Percentiles rank a stretch among this genome's conserved stretches.
Conservation (phyloP, 2,329 filamentous ascomycete genomes). For the Neonectria sp. region DNA sequence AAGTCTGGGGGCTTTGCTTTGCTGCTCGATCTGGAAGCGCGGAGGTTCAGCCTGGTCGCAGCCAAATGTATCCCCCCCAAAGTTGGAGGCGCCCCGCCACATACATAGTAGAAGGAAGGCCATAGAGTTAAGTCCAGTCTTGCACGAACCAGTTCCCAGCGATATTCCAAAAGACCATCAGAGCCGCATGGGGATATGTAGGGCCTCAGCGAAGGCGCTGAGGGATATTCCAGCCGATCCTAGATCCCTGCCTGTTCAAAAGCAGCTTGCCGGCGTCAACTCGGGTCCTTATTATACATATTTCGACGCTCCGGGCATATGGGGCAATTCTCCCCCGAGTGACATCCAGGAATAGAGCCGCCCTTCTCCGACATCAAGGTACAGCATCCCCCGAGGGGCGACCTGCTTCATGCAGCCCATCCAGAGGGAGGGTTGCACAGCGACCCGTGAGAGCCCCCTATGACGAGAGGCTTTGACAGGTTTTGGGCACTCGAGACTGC, state of each 20-base stretch:
- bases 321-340: conserved; percentile 2
- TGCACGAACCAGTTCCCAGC: conserved; percentile 1
- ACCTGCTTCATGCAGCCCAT: conserved; percentile 18
- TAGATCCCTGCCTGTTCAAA: conserved; percentile 21
- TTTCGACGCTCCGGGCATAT: conserved; percentile 6
- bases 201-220: conserved; percentile 3
- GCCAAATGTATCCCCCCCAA: conserved; percentile 5
- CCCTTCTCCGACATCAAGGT: conserved; percentile 16
- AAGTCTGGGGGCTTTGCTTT: background rate
- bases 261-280: conserved; percentile 3
- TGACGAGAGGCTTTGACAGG: conserved; percentile 23
- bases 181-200: background rate
- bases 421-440: conserved; percentile 25
- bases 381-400: conserved; percentile 11
- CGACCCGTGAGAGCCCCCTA: conserved; percentile 5
- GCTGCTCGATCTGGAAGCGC: conserved; percentile 1
- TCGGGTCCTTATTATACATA: background rate
- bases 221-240: conserved; percentile 28
- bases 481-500: conserved; percentile 3
- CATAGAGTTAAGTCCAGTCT: conserved; percentile 1
- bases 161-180: background rate
- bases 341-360: conserved; percentile 13
- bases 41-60: conserved; percentile 12
- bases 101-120: background rate
- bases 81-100: conserved; percentile 14